phyloP scores from a whole-genome alignment of 495 filamentous ascomycete genomes.

The Lentithecium fluviatile region DNA sequence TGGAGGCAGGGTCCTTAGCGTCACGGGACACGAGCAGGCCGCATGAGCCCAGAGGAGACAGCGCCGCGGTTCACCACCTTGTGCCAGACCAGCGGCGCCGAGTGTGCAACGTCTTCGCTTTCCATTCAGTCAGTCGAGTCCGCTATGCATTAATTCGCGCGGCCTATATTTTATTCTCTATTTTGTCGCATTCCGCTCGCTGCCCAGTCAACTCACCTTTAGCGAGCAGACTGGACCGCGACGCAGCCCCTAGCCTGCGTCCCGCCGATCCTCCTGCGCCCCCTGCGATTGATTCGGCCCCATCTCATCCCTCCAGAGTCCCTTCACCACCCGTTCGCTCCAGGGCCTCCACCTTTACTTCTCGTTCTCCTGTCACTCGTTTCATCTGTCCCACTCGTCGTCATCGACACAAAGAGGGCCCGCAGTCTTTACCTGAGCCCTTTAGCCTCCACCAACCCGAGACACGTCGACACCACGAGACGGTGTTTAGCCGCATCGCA shows the following conservation, averaged over 20 bases:
- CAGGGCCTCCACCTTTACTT: slow-evolving; percentile 2
- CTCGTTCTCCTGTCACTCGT: slow-evolving; percentile 35
- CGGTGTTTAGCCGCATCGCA: slow-evolving; percentile 29
- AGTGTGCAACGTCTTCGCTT: background rate
- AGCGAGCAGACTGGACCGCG: background rate
- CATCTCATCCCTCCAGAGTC: slow-evolving; percentile 6
- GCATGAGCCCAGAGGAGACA: too few species aligned
- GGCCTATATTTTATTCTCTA: background rate
- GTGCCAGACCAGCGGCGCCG: slow-evolving; percentile 4
- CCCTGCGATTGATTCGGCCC: slow-evolving; percentile 4
- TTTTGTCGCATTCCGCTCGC: background rate
- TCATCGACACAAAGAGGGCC: background rate
- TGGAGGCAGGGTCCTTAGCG: background rate
- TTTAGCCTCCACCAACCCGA: slow-evolving; percentile 25
- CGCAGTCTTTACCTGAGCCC: background rate
- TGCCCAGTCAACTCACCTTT: background rate
- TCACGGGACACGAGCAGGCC: background rate
- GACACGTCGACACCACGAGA: slow-evolving; percentile 12
- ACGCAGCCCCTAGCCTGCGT: background rate
- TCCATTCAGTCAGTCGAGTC: background rate
- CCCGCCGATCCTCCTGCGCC: background rate
- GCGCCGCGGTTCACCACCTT: slow-evolving; percentile 1
- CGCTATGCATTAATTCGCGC: background rate
- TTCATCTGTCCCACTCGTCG: slow-evolving; percentile 16
- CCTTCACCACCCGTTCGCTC: slow-evolving; percentile 4